Conservation (phyloP, 176 grass and related monocot genomes). For the Lolium rigidum region DNA sequence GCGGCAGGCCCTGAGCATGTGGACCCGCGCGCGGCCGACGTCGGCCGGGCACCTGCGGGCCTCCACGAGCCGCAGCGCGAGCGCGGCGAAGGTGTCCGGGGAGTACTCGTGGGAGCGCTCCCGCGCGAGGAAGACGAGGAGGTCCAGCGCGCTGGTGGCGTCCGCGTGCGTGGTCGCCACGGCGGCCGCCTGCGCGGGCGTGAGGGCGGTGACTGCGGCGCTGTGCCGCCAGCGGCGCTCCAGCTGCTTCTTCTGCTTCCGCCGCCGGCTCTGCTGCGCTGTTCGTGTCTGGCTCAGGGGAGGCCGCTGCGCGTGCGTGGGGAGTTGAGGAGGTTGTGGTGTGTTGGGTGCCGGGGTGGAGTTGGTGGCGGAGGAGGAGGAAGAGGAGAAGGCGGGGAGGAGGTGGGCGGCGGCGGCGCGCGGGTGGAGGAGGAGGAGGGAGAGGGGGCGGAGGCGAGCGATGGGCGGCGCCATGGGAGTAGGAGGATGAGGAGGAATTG, state of each 20-base stretch:
- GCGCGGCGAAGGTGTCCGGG: slow-evolving; percentile 1
- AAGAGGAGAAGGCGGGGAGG: neutral
- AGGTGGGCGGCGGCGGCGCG: neutral
- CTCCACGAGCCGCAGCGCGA: neutral
- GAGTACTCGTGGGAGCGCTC: slow-evolving; percentile 23
- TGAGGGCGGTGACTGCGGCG: neutral
- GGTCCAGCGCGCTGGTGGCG: neutral
- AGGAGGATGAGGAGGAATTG: neutral
- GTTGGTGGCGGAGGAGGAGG: neutral
- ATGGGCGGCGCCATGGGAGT: neutral
- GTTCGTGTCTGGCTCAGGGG: neutral
- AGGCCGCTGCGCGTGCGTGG: neutral
- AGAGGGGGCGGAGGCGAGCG: neutral
- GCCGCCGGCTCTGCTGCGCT: neutral
- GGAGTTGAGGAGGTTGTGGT: neutral
- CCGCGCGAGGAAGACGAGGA: slow-evolving; percentile 5
- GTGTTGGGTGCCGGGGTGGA: neutral
- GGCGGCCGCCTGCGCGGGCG: neutral
- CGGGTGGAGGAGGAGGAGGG: neutral
- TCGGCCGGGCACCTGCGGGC: neutral
- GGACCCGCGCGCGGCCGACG: slow-evolving; percentile 4
- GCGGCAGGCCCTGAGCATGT: neutral
- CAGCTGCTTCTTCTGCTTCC: neutral
- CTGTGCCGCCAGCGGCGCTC: neutral
- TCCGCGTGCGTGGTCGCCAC: neutral